Evolutionary conservation across 257 asterid species (phyloP).

Genomic region (Marsdenia floribunda): DNA sequence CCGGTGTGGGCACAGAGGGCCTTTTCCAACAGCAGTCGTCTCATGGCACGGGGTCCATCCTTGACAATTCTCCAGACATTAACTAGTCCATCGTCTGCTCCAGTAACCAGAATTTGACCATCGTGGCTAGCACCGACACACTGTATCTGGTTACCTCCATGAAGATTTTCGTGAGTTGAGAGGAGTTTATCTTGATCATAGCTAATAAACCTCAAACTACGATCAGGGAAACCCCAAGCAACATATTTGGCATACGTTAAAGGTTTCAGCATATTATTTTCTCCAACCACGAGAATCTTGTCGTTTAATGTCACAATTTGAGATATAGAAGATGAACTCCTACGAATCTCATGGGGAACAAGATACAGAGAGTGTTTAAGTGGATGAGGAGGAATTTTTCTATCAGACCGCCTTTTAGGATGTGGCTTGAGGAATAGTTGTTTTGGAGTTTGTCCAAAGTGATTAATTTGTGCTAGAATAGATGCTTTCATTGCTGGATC

Average conservation of each 20-base stretch:
- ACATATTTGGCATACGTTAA: conserved; percentile 67
- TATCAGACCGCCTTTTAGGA: conserved; percentile 78
- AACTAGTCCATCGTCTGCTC: conserved; percentile 85
- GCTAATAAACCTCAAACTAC: conserved; percentile 76
- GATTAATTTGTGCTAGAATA: conserved; percentile 94
- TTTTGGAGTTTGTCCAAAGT: conserved; percentile 98
- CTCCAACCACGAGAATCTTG: conserved; percentile 74
- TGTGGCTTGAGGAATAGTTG: conserved; percentile 89
- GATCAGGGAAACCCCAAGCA: conserved; percentile 97
- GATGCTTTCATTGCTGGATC: conserved; percentile 99
- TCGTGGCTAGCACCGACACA: conserved; percentile 89
- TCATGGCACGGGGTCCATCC: conserved; percentile 71
- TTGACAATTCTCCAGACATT: conserved; percentile 81
- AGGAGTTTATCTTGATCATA: conserved; percentile 93
- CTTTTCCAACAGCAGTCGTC: conserved; percentile 59
- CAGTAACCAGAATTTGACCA: conserved; percentile 80
- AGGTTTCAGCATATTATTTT: conserved; percentile 75
- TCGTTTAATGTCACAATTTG: conserved; percentile 67
- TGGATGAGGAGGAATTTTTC: conserved; percentile 75
- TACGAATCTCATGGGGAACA: conserved; percentile 77
- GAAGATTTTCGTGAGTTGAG: conserved; percentile 92
- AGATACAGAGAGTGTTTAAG: conserved; percentile 65
- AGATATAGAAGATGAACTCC: conserved; percentile 64
- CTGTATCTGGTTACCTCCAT: conserved; percentile 95
- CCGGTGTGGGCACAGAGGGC: conserved; percentile 85